Conservation (phyloP, 2,329 filamentous ascomycete species). For the Colletotrichum phormii region DNA sequence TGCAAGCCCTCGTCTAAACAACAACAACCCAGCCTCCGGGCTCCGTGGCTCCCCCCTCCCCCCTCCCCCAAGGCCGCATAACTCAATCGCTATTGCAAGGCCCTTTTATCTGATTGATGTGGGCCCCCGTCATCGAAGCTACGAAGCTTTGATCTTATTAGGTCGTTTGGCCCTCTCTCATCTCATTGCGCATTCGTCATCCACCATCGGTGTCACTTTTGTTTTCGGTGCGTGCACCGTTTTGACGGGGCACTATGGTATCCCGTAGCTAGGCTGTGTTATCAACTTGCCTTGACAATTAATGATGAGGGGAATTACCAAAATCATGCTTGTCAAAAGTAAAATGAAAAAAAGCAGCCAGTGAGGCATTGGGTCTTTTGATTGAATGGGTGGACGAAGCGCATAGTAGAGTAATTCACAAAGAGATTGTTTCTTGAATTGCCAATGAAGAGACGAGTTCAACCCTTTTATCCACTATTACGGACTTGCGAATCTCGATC, state of each 20-base stretch:
- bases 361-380: not conserved
- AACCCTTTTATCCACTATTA: not conserved
- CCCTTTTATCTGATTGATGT: slow-evolving; percentile 14
- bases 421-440: not conserved
- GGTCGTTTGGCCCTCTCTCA: slow-evolving; percentile 20
- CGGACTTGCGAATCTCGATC: not conserved
- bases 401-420: not conserved
- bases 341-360: not conserved
- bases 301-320: not conserved
- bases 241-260: not conserved
- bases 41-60: too few relatives aligned
- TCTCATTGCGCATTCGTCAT: slow-evolving; percentile 20
- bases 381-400: not conserved
- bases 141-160: slow-evolving; percentile 5
- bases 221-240: not conserved
- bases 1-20: not conserved
- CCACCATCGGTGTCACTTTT: not conserved
- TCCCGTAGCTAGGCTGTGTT: not conserved
- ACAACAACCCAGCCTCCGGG: too few relatives aligned
- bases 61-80: not conserved
- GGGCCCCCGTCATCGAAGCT: slow-evolving; percentile 9
- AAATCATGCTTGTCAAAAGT: not conserved
- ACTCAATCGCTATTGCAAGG: slow-evolving; percentile 26
- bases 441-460: not conserved
- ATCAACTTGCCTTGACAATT: not conserved